Evolutionary conservation across 129 eudicot genomes (phyloP).

Genomic region (Apium graveolens): DNA sequence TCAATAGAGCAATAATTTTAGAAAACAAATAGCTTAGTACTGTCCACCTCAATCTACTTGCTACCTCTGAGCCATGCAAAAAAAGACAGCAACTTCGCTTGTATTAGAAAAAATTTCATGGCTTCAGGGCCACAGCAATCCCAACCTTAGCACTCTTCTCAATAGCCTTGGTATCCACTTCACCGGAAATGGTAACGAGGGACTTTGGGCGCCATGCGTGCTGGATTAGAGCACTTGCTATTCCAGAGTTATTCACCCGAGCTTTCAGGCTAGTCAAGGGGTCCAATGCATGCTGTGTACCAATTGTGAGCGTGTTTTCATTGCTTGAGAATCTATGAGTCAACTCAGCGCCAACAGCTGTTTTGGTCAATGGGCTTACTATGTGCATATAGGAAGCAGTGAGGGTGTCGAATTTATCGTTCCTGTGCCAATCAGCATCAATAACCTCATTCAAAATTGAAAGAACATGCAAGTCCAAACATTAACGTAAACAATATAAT

Average conservation of each 20-base stretch:
- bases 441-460: not conserved
- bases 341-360: conserved; percentile 21
- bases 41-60: not conserved
- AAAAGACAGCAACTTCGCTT: not conserved
- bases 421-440: conserved; percentile 9
- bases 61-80: not conserved
- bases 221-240: conserved; percentile 21
- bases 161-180: conserved; percentile 15
- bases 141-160: conserved; percentile 23
- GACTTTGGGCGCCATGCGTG: conserved; percentile 15
- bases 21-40: not conserved
- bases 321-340: conserved; percentile 17
- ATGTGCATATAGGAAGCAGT: conserved; percentile 17
- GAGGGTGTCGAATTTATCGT: conserved; percentile 12
- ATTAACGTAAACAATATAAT: not conserved
- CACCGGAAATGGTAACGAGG: conserved; percentile 13
- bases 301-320: conserved; percentile 15
- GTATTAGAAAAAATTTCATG: not conserved
- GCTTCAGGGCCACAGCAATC: conserved; percentile 17
- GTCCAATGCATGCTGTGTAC: conserved; percentile 12
- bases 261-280: conserved; percentile 17
- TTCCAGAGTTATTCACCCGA: conserved; percentile 16
- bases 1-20: not conserved
- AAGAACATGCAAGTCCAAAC: not conserved
- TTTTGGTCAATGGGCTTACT: conserved; percentile 14